These are phyloP conservation scores for Candida vartiovaarae DNA, from an alignment of 805 yeast species.

Conservation along the genomic window DNA sequence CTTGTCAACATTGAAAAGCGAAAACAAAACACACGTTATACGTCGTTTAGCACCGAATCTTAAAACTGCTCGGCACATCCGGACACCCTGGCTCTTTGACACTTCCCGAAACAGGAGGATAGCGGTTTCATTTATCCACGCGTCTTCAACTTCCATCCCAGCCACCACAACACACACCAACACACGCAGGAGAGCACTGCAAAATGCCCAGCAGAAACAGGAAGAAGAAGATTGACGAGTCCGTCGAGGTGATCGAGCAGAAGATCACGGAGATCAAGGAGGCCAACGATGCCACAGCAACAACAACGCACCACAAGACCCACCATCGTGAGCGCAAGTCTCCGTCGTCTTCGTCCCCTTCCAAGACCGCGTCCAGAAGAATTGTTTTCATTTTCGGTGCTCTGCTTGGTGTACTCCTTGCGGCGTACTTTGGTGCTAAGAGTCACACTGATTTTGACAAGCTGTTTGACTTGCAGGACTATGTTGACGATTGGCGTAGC, in stretches of 20 bases:
- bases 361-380: conserved; percentile 28
- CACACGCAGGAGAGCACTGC: too few relatives aligned
- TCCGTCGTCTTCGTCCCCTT: too few relatives aligned
- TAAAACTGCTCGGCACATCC: too few relatives aligned
- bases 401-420: conserved; percentile 55
- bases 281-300: neutral
- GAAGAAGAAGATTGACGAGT: neutral
- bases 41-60: too few relatives aligned
- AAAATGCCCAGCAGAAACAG: neutral
- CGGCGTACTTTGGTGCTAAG: conserved; percentile 52
- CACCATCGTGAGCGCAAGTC: too few relatives aligned
- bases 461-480: conserved; percentile 43
- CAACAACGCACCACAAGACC: too few relatives aligned
- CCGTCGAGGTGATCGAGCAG: neutral
- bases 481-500: conserved; percentile 68
- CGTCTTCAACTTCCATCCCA: too few relatives aligned
- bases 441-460: conserved; percentile 25
- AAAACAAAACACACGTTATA: too few relatives aligned
- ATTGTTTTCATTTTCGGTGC: conserved; percentile 66
- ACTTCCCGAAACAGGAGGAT: too few relatives aligned
- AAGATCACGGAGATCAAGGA: neutral
- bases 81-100: too few relatives aligned
- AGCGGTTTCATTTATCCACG: too few relatives aligned
- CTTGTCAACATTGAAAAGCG: too few relatives aligned
- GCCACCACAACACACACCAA: neutral